A percentile compares a stretch with the other conserved stretches of the same genome.
These are phyloP conservation scores for Paxillus ammoniavirescens DNA, from an alignment of 768 basidiomycete genomes.

Conservation along the genomic window DNA sequence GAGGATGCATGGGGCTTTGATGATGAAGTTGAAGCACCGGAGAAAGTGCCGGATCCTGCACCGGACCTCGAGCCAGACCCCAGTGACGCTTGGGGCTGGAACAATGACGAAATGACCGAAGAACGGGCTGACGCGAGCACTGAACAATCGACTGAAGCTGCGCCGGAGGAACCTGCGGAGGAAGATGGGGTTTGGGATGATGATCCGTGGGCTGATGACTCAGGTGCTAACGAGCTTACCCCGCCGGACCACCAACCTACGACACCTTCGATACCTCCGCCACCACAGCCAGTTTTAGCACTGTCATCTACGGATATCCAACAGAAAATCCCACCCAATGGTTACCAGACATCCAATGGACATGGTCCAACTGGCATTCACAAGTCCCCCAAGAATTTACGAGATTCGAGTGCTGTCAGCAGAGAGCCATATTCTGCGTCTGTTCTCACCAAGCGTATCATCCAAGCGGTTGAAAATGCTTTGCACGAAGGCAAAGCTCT, in stretches of 20 bases:
- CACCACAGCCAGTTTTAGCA: slow-evolving; percentile 32
- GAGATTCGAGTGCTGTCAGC: slow-evolving; percentile 7
- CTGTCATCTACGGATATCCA: slow-evolving; percentile 56
- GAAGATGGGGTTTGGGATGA: slow-evolving; percentile 63
- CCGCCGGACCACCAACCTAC: slow-evolving; percentile 30
- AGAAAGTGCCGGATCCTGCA: slow-evolving; percentile 14
- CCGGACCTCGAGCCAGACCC: slow-evolving; percentile 38
- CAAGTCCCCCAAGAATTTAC: slow-evolving; percentile 18
- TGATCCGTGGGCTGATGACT: slow-evolving; percentile 63
- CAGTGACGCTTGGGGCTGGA: slow-evolving; percentile 76
- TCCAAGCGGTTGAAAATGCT: slow-evolving; percentile 57
- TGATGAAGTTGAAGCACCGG: slow-evolving; percentile 37
- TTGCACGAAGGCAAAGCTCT: slow-evolving; percentile 69
- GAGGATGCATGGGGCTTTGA: slow-evolving; percentile 54
- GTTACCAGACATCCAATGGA: slow-evolving; percentile 20
- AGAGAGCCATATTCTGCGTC: slow-evolving; percentile 64
- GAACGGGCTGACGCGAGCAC: slow-evolving; percentile 27
- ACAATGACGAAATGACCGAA: slow-evolving; percentile 46
- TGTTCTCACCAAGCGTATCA: slow-evolving; percentile 49
- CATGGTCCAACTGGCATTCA: slow-evolving; percentile 17
- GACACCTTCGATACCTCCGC: slow-evolving; percentile 18
- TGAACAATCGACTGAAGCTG: slow-evolving; percentile 1
- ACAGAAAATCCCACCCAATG: slow-evolving; percentile 39
- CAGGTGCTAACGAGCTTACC: slow-evolving; percentile 25
- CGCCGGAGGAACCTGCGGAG: slow-evolving; percentile 30